phyloP scores from a whole-genome alignment of 2,329 filamentous ascomycete species.

The Epichloe gansuensis region DNA sequence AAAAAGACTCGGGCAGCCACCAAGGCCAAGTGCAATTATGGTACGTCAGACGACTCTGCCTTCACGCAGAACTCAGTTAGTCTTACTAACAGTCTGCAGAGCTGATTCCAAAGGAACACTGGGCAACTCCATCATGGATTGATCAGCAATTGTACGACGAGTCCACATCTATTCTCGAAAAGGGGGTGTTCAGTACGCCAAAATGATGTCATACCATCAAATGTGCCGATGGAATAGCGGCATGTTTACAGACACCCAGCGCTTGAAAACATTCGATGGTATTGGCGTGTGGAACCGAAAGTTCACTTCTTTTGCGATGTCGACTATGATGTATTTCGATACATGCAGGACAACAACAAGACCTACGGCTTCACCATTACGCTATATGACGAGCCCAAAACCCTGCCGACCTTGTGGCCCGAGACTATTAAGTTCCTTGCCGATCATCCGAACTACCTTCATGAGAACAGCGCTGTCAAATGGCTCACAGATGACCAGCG shows the following conservation, averaged over 20 bases:
- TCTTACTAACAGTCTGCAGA: slow-evolving; percentile 35
- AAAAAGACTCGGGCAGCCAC: slow-evolving; percentile 65
- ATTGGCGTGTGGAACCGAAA: slow-evolving; percentile 97
- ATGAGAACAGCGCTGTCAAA: slow-evolving; percentile 71
- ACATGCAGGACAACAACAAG: slow-evolving; percentile 97
- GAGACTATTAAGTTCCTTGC: slow-evolving; percentile 85
- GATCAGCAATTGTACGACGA: slow-evolving; percentile 75
- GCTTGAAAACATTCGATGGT: slow-evolving; percentile 70
- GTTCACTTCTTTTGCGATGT: slow-evolving; percentile 99
- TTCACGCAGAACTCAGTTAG: neutral
- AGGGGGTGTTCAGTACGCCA: slow-evolving; percentile 80
- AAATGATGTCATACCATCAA: slow-evolving; percentile 85
- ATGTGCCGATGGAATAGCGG: slow-evolving; percentile 99
- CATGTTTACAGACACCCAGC: slow-evolving; percentile 95
- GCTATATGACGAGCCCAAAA: slow-evolving; percentile 82
- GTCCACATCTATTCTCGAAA: slow-evolving; percentile 69
- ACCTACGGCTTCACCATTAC: slow-evolving; percentile 98
- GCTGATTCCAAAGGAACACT: slow-evolving; percentile 86
- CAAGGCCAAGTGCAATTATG: slow-evolving; percentile 78
- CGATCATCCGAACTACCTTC: slow-evolving; percentile 68
- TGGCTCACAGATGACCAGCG: slow-evolving; percentile 74
- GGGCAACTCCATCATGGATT: slow-evolving; percentile 87
- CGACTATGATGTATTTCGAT: slow-evolving; percentile 96
- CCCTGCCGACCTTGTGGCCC: slow-evolving; percentile 85
- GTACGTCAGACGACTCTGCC: slow-evolving; percentile 33